Evolutionary conservation across 1,139 yeast species (phyloP), one percentile per base, ranked within the genome.

Genomic region (Casaregolazyma suthepensis): DNA sequence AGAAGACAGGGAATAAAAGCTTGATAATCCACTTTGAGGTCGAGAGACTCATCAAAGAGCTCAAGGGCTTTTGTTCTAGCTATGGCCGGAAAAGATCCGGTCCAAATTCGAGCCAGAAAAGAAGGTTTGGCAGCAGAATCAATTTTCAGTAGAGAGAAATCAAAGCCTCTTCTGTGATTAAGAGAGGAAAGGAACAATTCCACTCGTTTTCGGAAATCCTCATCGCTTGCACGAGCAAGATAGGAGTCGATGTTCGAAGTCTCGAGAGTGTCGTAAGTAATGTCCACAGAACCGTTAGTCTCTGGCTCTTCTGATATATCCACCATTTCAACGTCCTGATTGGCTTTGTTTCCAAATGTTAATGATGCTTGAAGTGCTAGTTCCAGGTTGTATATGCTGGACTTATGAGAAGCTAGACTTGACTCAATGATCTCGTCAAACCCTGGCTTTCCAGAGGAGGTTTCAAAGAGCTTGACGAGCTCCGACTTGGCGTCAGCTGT

Each of bases 311-410:
- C 71, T 5, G 53, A 59, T 37, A 54, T 55, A 13, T 61, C 57
- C 19, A 55, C 61, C 46, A 59, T 48, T 17, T 61, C 63, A 13
- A 64, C 66, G 35, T 56, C 59, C 6, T 51, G 52, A 17, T 45
- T 51, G 19, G 29, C 61, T 57, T 9, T 59, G 19, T 18, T 43
- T 17, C 29, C 44, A n/a, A 48, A 51, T 26, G 15, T 66, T 54
- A 85, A 71, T 1, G 89, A 82, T 1, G 84, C 75, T 71, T 87
- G 85, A 51, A 87, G 72, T 56, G 77, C 75, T 75, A 87, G 78
- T 70, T 88, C 96, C 59, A 88, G 76, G 13, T 79, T 75, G 43
- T 79, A 79, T 19, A 84, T 60, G 37, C 75, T 71, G 45, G 81
- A 60, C 23, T 71, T 69, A 23, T 72, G 58, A 1, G 71, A 66